phyloP scores from a whole-genome alignment of 2,329 filamentous ascomycete species.

The Apiospora arundinis region DNA sequence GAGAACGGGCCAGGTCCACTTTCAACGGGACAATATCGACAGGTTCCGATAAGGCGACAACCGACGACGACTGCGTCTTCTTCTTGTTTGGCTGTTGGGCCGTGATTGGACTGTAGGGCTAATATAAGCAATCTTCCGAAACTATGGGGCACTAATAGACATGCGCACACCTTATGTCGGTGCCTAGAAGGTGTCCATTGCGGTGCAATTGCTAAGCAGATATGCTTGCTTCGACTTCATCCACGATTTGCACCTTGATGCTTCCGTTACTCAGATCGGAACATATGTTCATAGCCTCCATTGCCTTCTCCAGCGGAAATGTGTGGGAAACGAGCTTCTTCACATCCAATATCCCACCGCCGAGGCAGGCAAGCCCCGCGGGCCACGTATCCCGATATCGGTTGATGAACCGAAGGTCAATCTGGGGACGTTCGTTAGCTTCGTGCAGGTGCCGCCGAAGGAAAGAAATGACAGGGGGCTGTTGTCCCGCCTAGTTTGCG shows the following conservation, averaged over 20 bases:
- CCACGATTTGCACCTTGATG: conserved; percentile 67
- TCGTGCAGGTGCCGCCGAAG: background rate
- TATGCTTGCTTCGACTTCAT: conserved; percentile 42
- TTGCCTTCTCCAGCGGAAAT: conserved; percentile 66
- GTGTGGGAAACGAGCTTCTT: conserved; percentile 68
- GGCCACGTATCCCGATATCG: conserved; percentile 75
- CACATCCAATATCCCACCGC: conserved; percentile 64
- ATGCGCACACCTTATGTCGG: too few species aligned
- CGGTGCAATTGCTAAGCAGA: background rate
- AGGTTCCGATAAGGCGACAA: background rate
- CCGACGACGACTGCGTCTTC: too few species aligned
- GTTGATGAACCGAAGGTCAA: conserved; percentile 74
- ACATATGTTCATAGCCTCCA: conserved; percentile 61
- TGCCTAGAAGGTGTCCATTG: too few species aligned
- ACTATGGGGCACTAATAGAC: too few species aligned
- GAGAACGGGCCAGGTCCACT: background rate
- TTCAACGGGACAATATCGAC: background rate
- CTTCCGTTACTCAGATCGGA: conserved; percentile 58
- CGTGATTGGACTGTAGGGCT: too few species aligned
- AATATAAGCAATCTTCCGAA: too few species aligned
- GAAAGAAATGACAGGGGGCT: background rate
- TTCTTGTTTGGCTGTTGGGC: too few species aligned
- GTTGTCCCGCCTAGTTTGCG: background rate
- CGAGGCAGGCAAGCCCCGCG: conserved; percentile 65
- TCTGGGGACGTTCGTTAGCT: conserved; percentile 45